Base-by-base conservation (phyloP, 164 flowering plant genomes). In the Vitis rupestris region DNA sequence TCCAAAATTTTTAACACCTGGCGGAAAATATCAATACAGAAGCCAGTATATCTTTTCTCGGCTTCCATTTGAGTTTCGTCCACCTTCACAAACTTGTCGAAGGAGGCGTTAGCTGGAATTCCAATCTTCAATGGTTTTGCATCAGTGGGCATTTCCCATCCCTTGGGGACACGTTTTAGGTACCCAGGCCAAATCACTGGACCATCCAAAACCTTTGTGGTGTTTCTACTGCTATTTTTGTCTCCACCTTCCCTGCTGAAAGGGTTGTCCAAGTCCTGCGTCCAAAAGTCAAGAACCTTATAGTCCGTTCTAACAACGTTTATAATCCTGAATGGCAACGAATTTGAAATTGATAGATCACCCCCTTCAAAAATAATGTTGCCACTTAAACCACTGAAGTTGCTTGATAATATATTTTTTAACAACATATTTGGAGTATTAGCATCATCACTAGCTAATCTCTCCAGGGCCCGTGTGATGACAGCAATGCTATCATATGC, bases 21-120 rank as follows among this genome's bases (percentile, higher is more conserved):
- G 0, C 74, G 1, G 57, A 90, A 90, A 15, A 87, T 71, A 1
- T 79, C 81, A 30, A 88, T 84, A 78, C 87, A 83, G 66, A 86
- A 90, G 29, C 92, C 92, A 58, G 59, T 27, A 47, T 70, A 76
- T 10, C 54, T 59, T 1, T 62, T 23, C n/a, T 65, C 31, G 15
- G 50, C 11, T 2, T 56, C 31, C 8, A 0, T 4, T 8, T 3
- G 31, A 19, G 6, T 1, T 0, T 63, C 52, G 16, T 61, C 70
- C 47, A 82, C 79, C 68, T 70, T 74, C 57, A 88, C 86, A 64
- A 88, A 83, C 67, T 81, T 64, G 2, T 75, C 61, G 15, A 86
- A 86, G 2, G 75, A 8, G 1, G 81, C 48, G 19, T 60, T 61
- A 0, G 66, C 78, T 0, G 92, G 90, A 61, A 90, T 79, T 31